Base-by-base conservation (phyloP, 306 rosid genomes). In the Echinosophora koreensis region DNA sequence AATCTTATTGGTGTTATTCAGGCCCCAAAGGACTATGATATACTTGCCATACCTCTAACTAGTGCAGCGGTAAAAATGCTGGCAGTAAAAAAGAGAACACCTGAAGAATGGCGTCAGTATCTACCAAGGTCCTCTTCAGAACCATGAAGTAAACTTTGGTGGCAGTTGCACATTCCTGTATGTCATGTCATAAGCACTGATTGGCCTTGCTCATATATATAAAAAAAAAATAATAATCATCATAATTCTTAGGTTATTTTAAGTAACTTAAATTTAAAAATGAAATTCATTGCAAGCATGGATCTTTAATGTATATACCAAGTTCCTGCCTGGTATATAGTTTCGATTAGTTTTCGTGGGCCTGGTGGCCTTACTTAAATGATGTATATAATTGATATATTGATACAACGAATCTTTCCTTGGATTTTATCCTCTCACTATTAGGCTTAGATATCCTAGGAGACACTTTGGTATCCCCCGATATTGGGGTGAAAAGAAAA, bases 91-190 rank as follows among this genome's bases (percentile, higher is more conserved):
- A 81, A 80, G 85, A 90, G 88, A 69, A 90, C 90, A 15, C 92
- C 92, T 10, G 89, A 86, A 73, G 92, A 88, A 80, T 90, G 94
- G 92, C 92, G 84, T 55, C 94, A 87, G 74, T 90, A 90, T 80
- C 81, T 90, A 35, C 58, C 87, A 7, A 82, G 76, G 65, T 79
- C 77, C 28, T 70, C 77, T 37, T 76, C 50, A 17, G 76, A 80
- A 64, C 65, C 84, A 61, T 83, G 81, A 80, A 44, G 32, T 17
- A 67, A 50, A 27, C 15, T 11, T 4, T 62, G 72, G 49, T 47
- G 57, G 69, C 28, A 54, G 5, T 42, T 83, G 69, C 55, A 82
- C n/a, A 22, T 16, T 4, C 62, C 14, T 13, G 46, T n/a, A 50
- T 47, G 42, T 49, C 17, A 9, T 69, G 14, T 49, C 17, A 9